Evolutionary conservation across 148 eudicot species (phyloP).

Genomic region (Euryodendron excelsum): DNA sequence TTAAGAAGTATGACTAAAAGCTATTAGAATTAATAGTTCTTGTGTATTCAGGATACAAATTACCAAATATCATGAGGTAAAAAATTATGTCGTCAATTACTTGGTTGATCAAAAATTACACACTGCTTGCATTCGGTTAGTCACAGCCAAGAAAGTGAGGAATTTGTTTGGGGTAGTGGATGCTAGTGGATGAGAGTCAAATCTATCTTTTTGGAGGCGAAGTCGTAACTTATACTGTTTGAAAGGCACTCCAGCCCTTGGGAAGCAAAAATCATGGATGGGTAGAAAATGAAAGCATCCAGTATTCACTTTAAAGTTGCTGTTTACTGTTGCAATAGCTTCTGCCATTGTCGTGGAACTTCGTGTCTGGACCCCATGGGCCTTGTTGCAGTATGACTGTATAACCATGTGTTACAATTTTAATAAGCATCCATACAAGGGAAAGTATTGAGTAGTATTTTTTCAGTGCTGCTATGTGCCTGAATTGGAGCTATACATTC

Average conservation of each 20-base stretch:
- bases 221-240: no score
- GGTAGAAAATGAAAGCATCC: background rate
- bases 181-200: no score
- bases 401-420: background rate
- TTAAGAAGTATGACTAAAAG: background rate
- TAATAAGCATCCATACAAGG: background rate
- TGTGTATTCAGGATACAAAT: background rate
- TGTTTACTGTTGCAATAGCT: background rate
- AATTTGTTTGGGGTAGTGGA: background rate
- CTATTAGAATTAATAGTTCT: background rate
- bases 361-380: background rate
- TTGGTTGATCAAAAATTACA: background rate
- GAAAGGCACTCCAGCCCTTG: no score
- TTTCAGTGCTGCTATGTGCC: background rate
- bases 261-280: background rate
- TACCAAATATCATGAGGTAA: background rate
- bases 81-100: background rate
- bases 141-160: background rate
- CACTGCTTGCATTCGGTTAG: background rate
- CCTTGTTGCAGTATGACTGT: background rate
- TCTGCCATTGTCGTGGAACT: background rate
- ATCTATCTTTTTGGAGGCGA: no score
- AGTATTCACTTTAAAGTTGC: background rate
- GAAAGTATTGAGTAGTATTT: background rate
- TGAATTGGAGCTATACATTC: background rate